Evolutionary conservation across 345 rosid genomes (phyloP), one percentile per base, ranked within the genome.

Genomic region (Viola odorata): DNA sequence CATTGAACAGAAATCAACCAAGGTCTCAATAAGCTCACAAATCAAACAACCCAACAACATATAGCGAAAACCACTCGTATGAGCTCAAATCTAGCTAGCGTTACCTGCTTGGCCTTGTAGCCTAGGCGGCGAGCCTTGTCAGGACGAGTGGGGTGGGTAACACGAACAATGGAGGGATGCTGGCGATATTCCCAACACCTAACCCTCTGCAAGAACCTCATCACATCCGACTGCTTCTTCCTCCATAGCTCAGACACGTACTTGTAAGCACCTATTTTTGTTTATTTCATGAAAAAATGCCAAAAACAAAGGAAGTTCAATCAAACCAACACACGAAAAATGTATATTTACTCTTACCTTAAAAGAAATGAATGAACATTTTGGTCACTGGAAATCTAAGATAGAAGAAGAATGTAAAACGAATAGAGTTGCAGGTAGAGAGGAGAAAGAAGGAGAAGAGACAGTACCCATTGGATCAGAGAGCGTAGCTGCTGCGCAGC

Each of bases 151-250:
- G 99, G 89, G 49, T 73, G 83, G 47, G 80, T 89, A 60, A 94
- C 85, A 55, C 99, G 84, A 6, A 91, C 97, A 63, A 94, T 94
- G 0, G 99, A 86, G 38, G 99, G 95, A 58, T 86, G 95, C 68
- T 94, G 99, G 0, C 99, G 78, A 66, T 94, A 94, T 72, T 94
- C 99, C 98, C 98, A 92, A 57, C 98, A 92, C 83, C 98, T 87
- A 7, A 92, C 96, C 81, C 98, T 85, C 87, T 85, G 97, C 69
- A 94, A 50, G 58, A 94, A 90, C 72, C 99, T 80, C 97, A 94
- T 94, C 8, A 94, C 99, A 82, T 94, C 99, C 45, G 99, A 94
- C 60, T 90, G 97, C 64, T 94, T 94, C 96, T 88, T 94, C 85
- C 96, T 87, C 97, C 97, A 92, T 87, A 92, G 83, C 86, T 89